Evolutionary conservation across 768 basidiomycete genomes (phyloP), one percentile per base, ranked within the genome.

Genomic region (Lentinula edodes): DNA sequence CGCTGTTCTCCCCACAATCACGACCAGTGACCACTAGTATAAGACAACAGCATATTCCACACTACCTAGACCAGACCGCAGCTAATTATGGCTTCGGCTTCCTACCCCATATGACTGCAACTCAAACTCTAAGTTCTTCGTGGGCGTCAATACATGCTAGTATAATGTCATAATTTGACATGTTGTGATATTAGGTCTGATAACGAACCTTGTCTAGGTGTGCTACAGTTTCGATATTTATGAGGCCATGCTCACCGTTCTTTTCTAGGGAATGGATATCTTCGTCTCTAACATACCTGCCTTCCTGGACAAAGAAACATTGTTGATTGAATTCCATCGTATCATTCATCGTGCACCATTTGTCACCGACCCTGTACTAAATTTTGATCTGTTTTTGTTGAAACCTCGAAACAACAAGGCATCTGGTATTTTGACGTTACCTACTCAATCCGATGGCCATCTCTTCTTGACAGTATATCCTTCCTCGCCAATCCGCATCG

Each of bases 331-430:
- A 16, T 43, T 56, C 28, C 55, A 56, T 56, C 55, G 41, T 41
- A 56, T 56, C 55, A 56, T 56, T 16, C 55, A 56, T 39, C 55
- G 55, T 6, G 6, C 55, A 6, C 55, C 55, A 9, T 56, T 56
- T 16, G 5, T 28, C 5, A 42, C 20, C 15, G 28, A 56, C 13
- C 55, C 55, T 23, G n/a, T 28, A 41, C 38, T 56, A 5, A 56
- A 56, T 43, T 56, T 56, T 18, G 55, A 56, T 8, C 13, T 56
- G 1, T 56, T 42, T n/a, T 20, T 56, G 18, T 15, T 34, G 23
- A 56, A 32, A 41, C 8, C 28, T 15, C 55, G 28, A 39, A 45
- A 43, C 55, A 15, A 10, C 41, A 56, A 28, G 32, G 3, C 6
- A 12, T 15, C 10, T 28, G 55, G 18, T 32, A 28, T 45, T 5